phyloP scores from a whole-genome alignment of 2,329 filamentous ascomycete genomes.

The Cladosporium colombiae region DNA sequence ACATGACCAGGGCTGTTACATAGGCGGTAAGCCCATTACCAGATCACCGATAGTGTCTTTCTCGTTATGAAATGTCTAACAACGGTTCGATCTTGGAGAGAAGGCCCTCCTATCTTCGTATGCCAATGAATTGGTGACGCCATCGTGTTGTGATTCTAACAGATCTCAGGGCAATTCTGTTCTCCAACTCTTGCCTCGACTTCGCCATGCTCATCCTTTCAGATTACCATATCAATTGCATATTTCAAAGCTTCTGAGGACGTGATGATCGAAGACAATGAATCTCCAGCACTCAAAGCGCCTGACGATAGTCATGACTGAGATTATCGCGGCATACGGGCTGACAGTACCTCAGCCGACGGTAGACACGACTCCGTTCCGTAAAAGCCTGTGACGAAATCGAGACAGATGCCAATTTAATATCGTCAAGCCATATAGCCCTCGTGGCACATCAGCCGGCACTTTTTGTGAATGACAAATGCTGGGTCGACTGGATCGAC shows the following conservation, averaged over 20 bases:
- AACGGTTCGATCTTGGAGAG: not conserved
- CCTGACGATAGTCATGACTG: not conserved
- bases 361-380: not conserved
- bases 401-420: not conserved
- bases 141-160: not conserved
- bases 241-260: not conserved
- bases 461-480: not conserved
- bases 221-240: not conserved
- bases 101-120: not conserved
- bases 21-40: not conserved
- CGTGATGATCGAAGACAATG: not conserved
- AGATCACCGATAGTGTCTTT: not conserved
- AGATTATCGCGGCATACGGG: not conserved
- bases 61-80: not conserved
- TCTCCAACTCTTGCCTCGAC: not conserved
- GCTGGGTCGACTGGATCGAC: not conserved
- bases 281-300: not conserved
- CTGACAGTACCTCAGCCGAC: not conserved
- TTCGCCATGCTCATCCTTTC: not conserved
- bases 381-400: not conserved
- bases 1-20: not conserved
- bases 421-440: not conserved
- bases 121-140: not conserved
- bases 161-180: not conserved
- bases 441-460: not conserved